phyloP scores from a whole-genome alignment of 768 basidiomycete species.

The Lactifluus piperatus region DNA sequence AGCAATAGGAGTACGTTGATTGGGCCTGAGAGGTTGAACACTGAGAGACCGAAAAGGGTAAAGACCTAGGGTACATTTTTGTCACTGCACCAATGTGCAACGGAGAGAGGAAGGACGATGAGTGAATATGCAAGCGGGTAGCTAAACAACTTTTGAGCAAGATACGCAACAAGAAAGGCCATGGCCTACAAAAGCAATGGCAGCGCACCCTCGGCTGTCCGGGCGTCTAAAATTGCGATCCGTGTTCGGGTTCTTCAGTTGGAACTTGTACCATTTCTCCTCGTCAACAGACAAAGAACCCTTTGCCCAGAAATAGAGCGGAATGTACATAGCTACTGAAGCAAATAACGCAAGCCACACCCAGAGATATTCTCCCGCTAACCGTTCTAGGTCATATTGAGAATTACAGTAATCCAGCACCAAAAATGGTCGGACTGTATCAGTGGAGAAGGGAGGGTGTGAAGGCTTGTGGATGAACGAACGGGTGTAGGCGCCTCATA shows the following conservation, averaged over 20 bases:
- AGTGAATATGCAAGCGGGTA: conserved; percentile 35
- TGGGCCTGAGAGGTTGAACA: conserved; percentile 34
- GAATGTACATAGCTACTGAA: conserved; percentile 30
- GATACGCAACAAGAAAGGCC: not conserved
- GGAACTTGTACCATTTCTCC: conserved; percentile 30
- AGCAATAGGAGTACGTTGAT: conserved; percentile 35
- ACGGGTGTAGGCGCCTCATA: conserved; percentile 32
- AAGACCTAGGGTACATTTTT: conserved; percentile 24
- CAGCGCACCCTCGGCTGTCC: conserved; percentile 4
- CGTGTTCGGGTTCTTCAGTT: conserved; percentile 1
- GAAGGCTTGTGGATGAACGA: not conserved
- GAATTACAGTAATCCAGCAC: conserved; percentile 40
- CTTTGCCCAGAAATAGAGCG: conserved; percentile 32
- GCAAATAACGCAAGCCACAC: conserved; percentile 34
- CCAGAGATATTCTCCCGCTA: conserved; percentile 39
- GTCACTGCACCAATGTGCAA: conserved; percentile 33
- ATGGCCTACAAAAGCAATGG: conserved; percentile 26
- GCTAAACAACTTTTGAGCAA: conserved; percentile 14
- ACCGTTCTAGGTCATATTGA: conserved; percentile 25
- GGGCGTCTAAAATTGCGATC: not conserved
- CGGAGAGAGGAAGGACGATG: conserved; percentile 34
- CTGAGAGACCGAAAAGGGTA: conserved; percentile 26
- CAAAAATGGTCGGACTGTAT: conserved; percentile 25
- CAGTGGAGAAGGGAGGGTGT: not conserved
- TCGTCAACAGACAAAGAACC: conserved; percentile 29